Evolutionary conservation across 345 rosid genomes (phyloP).

Genomic region (Citrus sinensis): DNA sequence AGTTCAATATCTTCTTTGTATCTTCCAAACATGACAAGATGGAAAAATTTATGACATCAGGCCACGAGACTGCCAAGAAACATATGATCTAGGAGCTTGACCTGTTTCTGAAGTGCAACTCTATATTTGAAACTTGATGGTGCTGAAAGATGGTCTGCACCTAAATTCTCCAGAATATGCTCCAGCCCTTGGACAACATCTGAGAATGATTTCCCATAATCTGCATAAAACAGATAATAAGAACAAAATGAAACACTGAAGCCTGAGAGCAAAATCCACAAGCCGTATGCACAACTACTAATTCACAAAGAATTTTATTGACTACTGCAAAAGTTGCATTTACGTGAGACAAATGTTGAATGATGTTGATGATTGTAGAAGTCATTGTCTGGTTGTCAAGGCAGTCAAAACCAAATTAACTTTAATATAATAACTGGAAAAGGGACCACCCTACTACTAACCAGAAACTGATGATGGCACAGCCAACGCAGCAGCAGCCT

Average conservation of each 20-base stretch:
- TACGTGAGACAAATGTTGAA: neutral
- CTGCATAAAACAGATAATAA: conserved; percentile 38
- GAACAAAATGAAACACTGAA: neutral
- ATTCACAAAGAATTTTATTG: neutral
- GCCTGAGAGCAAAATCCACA: neutral
- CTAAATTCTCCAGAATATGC: conserved; percentile 66
- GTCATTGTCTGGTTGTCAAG: neutral
- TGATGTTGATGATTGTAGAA: neutral
- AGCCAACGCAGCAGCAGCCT: conserved; percentile 95
- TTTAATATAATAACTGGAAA: conserved; percentile 10
- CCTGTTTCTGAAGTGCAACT: conserved; percentile 86
- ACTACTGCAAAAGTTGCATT: neutral
- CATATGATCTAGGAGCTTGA: conserved; percentile 17
- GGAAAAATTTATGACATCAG: conserved; percentile 4
- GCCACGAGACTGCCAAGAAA: neutral
- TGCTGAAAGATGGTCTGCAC: conserved; percentile 52
- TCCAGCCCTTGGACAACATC: conserved; percentile 84
- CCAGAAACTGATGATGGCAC: conserved; percentile 66
- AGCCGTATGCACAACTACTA: neutral
- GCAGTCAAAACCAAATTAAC: neutral
- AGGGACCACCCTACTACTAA: conserved; percentile 30
- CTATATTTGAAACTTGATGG: conserved; percentile 80
- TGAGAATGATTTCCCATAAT: conserved; percentile 78
- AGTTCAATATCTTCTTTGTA: neutral
- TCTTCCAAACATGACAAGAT: neutral